Evolutionary conservation across 2,329 filamentous ascomycete species (phyloP).

Genomic region (Beauveria sp.): DNA sequence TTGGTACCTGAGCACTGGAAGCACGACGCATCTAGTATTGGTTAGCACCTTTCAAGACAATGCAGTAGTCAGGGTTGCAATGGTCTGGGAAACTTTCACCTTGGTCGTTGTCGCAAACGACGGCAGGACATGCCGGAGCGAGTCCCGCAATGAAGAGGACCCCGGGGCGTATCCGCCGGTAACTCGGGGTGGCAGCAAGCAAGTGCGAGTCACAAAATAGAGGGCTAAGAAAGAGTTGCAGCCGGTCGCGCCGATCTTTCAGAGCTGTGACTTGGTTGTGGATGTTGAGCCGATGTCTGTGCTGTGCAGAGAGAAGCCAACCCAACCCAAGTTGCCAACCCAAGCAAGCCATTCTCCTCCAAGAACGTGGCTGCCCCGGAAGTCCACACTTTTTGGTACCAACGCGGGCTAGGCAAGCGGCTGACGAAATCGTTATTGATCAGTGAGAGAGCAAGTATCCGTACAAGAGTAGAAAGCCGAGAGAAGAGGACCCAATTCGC

Average conservation of each 20-base stretch:
- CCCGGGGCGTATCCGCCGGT: neutral
- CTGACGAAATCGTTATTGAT: neutral
- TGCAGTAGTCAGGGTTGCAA: neutral
- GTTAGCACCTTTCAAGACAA: neutral
- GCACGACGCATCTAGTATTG: neutral
- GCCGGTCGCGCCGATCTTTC: neutral
- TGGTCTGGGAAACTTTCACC: neutral
- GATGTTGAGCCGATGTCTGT: constrained; percentile 7
- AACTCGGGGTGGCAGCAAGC: neutral
- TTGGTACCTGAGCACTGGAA: neutral
- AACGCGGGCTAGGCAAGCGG: neutral
- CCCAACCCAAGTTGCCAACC: neutral
- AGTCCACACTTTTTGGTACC: neutral
- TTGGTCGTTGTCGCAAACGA: neutral
- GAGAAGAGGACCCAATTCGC: neutral
- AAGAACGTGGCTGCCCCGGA: constrained; percentile 1
- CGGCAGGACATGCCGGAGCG: neutral
- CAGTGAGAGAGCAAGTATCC: neutral
- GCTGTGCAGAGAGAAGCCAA: neutral
- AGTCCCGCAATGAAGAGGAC: neutral
- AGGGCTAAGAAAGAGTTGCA: neutral
- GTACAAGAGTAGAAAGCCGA: neutral
- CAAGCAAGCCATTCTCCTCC: neutral
- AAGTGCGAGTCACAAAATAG: neutral
- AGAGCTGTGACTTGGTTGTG: constrained; percentile 5